These are phyloP conservation scores for Ophiocordyceps camponoti-rufipedis DNA, from an alignment of 2,329 filamentous ascomycete species.

Conservation along the genomic window DNA sequence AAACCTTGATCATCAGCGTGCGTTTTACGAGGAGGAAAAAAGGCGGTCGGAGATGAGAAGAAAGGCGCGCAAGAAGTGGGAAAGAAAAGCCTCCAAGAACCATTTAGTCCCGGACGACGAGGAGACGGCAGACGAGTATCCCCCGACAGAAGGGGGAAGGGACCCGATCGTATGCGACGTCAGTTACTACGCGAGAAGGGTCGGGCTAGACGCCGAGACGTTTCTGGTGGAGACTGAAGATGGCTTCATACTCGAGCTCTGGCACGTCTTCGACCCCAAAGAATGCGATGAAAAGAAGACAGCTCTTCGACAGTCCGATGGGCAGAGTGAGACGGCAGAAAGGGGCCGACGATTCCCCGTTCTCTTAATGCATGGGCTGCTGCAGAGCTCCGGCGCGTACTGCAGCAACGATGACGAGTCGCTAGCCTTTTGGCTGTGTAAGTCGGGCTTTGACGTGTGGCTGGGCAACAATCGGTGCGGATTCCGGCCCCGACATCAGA, in stretches of 20 bases:
- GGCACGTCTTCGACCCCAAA: conserved; percentile 74
- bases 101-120: conserved; percentile 21
- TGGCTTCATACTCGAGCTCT: conserved; percentile 75
- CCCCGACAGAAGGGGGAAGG: conserved; percentile 60
- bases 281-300: conserved; percentile 41
- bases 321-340: conserved; percentile 4
- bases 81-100: conserved; percentile 19
- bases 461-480: conserved; percentile 87
- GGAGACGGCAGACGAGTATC: conserved; percentile 35
- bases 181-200: conserved; percentile 69
- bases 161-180: conserved; percentile 67
- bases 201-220: conserved; percentile 70
- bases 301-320: conserved; percentile 4
- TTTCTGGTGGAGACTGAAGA: conserved; percentile 85
- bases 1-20: conserved; percentile 39
- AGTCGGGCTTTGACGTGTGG: conserved; percentile 89
- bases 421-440: conserved; percentile 80
- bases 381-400: conserved; percentile 78
- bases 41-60: conserved; percentile 36
- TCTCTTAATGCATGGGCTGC: conserved; percentile 69
- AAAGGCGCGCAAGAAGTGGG: conserved; percentile 46
- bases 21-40: conserved; percentile 58
- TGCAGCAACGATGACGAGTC: conserved; percentile 82
- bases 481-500: conserved; percentile 57
- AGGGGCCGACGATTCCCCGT: conserved; percentile 56